These are phyloP conservation scores for Harringtonia aguacate DNA, from an alignment of 2,329 filamentous ascomycete genomes.

Conservation along the genomic window DNA sequence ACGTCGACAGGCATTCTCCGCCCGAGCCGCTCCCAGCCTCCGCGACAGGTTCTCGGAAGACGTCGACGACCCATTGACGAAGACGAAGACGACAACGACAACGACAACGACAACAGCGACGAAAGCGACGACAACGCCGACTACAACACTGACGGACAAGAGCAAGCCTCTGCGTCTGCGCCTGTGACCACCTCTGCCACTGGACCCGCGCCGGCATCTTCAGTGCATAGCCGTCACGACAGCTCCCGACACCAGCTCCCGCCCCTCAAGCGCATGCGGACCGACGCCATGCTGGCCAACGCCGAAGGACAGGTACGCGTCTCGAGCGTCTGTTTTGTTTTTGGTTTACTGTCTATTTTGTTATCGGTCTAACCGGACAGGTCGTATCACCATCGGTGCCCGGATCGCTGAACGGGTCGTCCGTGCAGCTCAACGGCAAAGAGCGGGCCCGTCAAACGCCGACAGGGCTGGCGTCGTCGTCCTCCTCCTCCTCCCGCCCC, in stretches of 20 bases:
- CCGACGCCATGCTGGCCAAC: constrained; percentile 6
- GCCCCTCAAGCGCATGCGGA: constrained; percentile 7
- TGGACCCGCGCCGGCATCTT: not conserved
- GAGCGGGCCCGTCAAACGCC: constrained; percentile 1
- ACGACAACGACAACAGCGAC: not conserved
- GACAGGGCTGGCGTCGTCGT: not conserved
- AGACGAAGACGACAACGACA: constrained; percentile 19
- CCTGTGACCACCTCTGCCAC: not conserved
- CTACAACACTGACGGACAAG: not conserved
- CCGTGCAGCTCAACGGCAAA: constrained; percentile 34
- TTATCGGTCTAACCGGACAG: not conserved
- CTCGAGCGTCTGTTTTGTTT: not conserved
- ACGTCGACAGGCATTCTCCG: not conserved
- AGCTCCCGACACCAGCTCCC: not conserved
- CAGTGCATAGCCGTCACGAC: not conserved
- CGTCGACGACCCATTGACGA: constrained; percentile 38
- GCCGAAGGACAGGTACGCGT: constrained; percentile 3
- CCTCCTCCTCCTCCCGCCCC: not conserved
- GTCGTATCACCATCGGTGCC: too few relatives aligned
- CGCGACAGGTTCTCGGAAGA: constrained; percentile 39
- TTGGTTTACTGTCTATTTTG: not conserved
- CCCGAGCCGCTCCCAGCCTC: not conserved
- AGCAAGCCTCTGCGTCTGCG: not conserved
- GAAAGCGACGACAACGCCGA: not conserved
- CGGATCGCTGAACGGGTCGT: too few relatives aligned